A percentile compares a stretch with the other conserved stretches of the same genome.
Evolutionary conservation across 192 early-diverging fungal genomes (phyloP).

Genomic region (Chytriomyces confervae): DNA sequence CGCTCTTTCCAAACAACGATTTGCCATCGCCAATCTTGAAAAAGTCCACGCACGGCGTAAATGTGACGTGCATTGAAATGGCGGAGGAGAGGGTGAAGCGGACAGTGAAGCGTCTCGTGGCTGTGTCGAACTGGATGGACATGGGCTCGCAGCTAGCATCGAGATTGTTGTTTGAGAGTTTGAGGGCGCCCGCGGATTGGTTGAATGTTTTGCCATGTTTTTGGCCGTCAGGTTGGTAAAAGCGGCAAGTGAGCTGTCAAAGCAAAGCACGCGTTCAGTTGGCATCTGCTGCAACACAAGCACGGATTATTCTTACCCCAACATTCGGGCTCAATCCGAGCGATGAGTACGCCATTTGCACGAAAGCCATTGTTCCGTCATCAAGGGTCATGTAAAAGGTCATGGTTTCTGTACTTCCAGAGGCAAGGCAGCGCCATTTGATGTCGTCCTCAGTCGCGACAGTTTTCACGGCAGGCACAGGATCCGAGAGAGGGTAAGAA

Average conservation of each 20-base stretch:
- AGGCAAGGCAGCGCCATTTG: conserved; percentile 37
- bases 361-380: conserved; percentile 74
- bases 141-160: conserved; percentile 78
- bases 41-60: conserved; percentile 66
- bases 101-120: conserved; percentile 53
- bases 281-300: neutral
- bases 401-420: conserved; percentile 79
- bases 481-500: neutral
- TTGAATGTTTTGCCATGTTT: conserved; percentile 70
- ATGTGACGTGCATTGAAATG: conserved; percentile 63
- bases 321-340: conserved; percentile 45
- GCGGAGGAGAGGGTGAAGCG: conserved; percentile 50
- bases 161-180: conserved; percentile 69
- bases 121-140: conserved; percentile 59
- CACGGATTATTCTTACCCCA: conserved; percentile 3
- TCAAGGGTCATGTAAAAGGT: conserved; percentile 80
- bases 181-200: conserved; percentile 71
- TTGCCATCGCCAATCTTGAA: conserved; percentile 83
- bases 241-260: conserved; percentile 59
- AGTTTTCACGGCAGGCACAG: neutral
- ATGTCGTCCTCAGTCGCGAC: conserved; percentile 27
- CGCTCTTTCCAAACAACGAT: conserved; percentile 64
- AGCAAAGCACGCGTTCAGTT: neutral
- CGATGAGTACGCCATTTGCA: conserved; percentile 87
- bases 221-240: conserved; percentile 66